phyloP scores from a whole-genome alignment of 2,329 filamentous ascomycete genomes.

The Microsporum ferrugineum region DNA sequence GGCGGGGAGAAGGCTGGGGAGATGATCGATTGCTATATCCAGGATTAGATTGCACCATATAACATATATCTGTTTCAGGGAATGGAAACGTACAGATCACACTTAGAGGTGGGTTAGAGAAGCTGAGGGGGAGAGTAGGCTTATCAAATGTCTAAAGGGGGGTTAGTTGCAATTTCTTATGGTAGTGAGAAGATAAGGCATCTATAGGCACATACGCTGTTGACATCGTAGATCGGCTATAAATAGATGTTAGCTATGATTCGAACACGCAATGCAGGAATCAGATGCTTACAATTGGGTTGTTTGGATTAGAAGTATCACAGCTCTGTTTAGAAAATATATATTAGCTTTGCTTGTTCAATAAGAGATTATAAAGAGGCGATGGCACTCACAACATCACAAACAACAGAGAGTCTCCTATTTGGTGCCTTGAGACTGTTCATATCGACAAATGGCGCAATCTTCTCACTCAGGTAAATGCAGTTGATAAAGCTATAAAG shows the following conservation, averaged over 20 bases:
- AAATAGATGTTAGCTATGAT: neutral
- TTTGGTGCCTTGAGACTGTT: constrained; percentile 55
- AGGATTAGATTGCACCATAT: neutral
- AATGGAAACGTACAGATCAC: constrained; percentile 52
- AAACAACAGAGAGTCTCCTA: constrained; percentile 67
- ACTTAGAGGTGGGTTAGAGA: constrained; percentile 49
- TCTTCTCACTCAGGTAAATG: constrained; percentile 71
- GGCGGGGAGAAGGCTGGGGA: constrained; percentile 70
- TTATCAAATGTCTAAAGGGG: constrained; percentile 56
- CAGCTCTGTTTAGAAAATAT: constrained; percentile 14
- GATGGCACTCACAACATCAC: constrained; percentile 50
- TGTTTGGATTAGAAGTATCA: constrained; percentile 37
- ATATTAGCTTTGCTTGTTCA: neutral
- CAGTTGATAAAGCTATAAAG: constrained; percentile 69
- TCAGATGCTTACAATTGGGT: constrained; percentile 28
- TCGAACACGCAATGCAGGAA: neutral
- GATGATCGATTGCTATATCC: constrained; percentile 56
- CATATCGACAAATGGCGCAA: constrained; percentile 68
- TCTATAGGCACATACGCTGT: constrained; percentile 41
- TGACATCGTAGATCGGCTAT: constrained; percentile 64
- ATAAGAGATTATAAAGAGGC: neutral
- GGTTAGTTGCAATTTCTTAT: constrained; percentile 1
- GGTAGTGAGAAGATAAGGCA: neutral
- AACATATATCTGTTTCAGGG: neutral
- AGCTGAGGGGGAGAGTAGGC: constrained; percentile 67